A percentile compares a stretch with the other conserved stretches of the same genome.
These are phyloP conservation scores for Trichophaea hybrida DNA, from an alignment of 2,329 filamentous ascomycete species.

Conservation along the genomic window DNA sequence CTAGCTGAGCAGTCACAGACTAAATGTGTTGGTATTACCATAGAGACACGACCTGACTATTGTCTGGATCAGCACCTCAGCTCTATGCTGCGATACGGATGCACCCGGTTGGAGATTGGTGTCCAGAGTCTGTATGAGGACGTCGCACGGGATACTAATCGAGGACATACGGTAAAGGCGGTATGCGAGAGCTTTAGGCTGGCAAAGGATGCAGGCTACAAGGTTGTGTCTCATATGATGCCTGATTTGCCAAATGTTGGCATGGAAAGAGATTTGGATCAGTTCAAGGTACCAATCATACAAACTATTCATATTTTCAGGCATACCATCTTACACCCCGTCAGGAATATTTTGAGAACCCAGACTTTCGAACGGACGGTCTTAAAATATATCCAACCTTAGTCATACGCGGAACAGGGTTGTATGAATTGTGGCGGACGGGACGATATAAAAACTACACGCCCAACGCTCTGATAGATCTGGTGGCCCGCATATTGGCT, in stretches of 20 bases:
- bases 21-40: constrained; percentile 97
- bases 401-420: constrained; percentile 86
- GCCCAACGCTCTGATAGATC: constrained; percentile 86
- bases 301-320: neutral
- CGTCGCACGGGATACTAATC: constrained; percentile 92
- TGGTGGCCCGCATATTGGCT: constrained; percentile 90
- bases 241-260: constrained; percentile 94
- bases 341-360: constrained; percentile 86
- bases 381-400: constrained; percentile 97
- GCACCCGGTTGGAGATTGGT: constrained; percentile 83
- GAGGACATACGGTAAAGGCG: constrained; percentile 86
- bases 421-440: constrained; percentile 96
- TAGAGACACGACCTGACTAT: constrained; percentile 93
- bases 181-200: constrained; percentile 94
- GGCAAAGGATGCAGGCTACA: constrained; percentile 97
- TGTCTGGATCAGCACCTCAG: constrained; percentile 90
- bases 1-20: constrained; percentile 27
- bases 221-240: constrained; percentile 99
- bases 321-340: neutral
- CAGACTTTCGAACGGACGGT: constrained; percentile 87
- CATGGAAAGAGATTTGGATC: constrained; percentile 92
- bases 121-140: constrained; percentile 97
- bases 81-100: constrained; percentile 94
- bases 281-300: constrained; percentile 47
- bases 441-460: constrained; percentile 98